Conservation (phyloP, 345 rosid genomes). For the Sisymbrium irio region DNA sequence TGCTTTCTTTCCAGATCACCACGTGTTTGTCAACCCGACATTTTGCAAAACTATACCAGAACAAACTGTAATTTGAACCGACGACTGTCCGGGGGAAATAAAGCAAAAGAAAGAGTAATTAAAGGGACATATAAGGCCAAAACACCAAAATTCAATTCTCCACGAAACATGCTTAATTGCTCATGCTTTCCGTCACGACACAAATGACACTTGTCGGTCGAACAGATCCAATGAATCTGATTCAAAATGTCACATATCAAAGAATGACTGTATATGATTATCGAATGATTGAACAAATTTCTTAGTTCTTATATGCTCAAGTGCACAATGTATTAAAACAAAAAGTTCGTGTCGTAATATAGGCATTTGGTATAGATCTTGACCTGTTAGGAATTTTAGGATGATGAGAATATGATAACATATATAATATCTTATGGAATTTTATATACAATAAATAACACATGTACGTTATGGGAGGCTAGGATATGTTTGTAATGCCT, state of each 20-base stretch:
- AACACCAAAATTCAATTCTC: not conserved
- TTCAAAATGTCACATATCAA: not conserved
- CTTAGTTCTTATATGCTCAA: not conserved
- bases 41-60: constrained; percentile 17
- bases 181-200: constrained; percentile 32
- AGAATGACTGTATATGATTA: not conserved
- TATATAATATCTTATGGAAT: too few relatives aligned
- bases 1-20: constrained; percentile 19
- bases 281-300: not conserved
- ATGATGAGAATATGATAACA: too few relatives aligned
- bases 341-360: too few relatives aligned
- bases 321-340: not conserved
- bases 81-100: constrained; percentile 3
- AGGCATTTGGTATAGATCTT: too few relatives aligned
- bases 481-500: too few relatives aligned
- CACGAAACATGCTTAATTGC: not conserved
- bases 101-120: not conserved
- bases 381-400: too few relatives aligned
- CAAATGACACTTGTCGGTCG: constrained; percentile 5
- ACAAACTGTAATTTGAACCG: not conserved
- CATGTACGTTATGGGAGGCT: too few relatives aligned
- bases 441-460: too few relatives aligned
- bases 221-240: not conserved
- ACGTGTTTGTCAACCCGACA: constrained; percentile 30
- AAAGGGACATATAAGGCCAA: not conserved